Evolutionary conservation across 306 rosid genomes (phyloP).

Genomic region (Quillaja saponaria): DNA sequence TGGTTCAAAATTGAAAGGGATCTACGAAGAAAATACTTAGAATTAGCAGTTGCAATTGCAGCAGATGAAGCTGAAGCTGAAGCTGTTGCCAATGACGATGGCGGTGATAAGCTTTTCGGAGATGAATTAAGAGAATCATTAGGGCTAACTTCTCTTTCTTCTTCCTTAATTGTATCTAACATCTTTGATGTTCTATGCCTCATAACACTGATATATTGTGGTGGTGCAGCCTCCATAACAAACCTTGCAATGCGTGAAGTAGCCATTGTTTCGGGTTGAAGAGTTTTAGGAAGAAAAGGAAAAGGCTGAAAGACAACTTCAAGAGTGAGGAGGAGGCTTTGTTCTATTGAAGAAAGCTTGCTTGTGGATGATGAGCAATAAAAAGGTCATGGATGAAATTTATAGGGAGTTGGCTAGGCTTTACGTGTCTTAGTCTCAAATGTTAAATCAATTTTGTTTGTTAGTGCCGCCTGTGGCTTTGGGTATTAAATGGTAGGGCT

Average conservation of each 20-base stretch:
- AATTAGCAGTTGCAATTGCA: slow-evolving; percentile 29
- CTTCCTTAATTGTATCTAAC: slow-evolving; percentile 87
- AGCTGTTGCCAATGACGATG: background rate
- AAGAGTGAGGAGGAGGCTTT: background rate
- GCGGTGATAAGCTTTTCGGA: slow-evolving; percentile 19
- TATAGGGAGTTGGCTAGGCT: slow-evolving; percentile 43
- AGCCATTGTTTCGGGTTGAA: slow-evolving; percentile 46
- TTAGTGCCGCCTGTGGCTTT: slow-evolving; percentile 67
- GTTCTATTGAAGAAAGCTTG: slow-evolving; percentile 17
- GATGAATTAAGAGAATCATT: slow-evolving; percentile 29
- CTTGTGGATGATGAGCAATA: slow-evolving; percentile 37
- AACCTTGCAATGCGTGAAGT: slow-evolving; percentile 75
- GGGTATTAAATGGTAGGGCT: slow-evolving; percentile 41
- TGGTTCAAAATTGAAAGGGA: slow-evolving; percentile 49
- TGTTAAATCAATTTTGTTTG: slow-evolving; percentile 35
- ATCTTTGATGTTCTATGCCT: slow-evolving; percentile 73
- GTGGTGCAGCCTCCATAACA: slow-evolving; percentile 90
- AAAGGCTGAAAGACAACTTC: too few relatives aligned
- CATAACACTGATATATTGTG: slow-evolving; percentile 79
- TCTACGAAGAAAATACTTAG: slow-evolving; percentile 42
- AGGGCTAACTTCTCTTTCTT: slow-evolving; percentile 58
- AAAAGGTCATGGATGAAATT: slow-evolving; percentile 28
- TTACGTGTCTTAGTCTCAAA: slow-evolving; percentile 34
- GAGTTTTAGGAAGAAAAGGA: too few relatives aligned
- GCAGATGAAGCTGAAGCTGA: slow-evolving; percentile 7